Conservation (phyloP, 1,284 basidiomycete genomes). For the Cutaneotrichosporon sp. region DNA sequence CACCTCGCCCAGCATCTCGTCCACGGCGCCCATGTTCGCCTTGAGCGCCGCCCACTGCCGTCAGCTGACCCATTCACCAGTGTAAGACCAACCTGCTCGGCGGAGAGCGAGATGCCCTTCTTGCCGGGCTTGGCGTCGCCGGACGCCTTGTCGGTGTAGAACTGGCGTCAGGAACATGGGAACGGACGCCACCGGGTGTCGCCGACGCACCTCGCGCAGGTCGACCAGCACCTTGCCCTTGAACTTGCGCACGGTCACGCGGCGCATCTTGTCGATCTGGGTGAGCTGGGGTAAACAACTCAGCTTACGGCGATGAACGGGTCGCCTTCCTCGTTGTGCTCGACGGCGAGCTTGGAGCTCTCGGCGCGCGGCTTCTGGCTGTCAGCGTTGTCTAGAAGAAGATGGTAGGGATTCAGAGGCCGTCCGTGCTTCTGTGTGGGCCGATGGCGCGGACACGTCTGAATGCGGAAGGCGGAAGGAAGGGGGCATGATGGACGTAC, state of each 20-base stretch:
- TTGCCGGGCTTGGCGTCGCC: slow-evolving; percentile 74
- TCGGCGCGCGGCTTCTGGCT: background rate
- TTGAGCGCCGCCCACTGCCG: slow-evolving; percentile 29
- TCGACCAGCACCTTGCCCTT: slow-evolving; percentile 69
- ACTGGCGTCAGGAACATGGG: slow-evolving; percentile 43
- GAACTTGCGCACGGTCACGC: slow-evolving; percentile 68
- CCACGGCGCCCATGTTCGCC: slow-evolving; percentile 20
- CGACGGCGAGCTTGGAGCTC: background rate
- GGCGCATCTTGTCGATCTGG: slow-evolving; percentile 60
- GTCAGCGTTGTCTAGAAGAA: background rate
- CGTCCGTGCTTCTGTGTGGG: background rate
- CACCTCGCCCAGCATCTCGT: slow-evolving; percentile 23
- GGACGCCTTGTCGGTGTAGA: slow-evolving; percentile 60
- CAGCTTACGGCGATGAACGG: slow-evolving; percentile 14
- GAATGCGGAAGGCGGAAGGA: background rate
- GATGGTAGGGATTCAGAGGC: background rate
- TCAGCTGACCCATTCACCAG: too few species aligned
- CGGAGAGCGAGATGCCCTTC: slow-evolving; percentile 72
- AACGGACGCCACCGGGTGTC: background rate
- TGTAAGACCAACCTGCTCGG: slow-evolving; percentile 66
- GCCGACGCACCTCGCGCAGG: slow-evolving; percentile 63
- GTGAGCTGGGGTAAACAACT: background rate
- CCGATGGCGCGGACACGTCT: background rate
- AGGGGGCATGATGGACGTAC: background rate
- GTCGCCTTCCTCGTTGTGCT: slow-evolving; percentile 16